phyloP scores from a whole-genome alignment of 495 filamentous ascomycete species.

The Talaromyces liani region DNA sequence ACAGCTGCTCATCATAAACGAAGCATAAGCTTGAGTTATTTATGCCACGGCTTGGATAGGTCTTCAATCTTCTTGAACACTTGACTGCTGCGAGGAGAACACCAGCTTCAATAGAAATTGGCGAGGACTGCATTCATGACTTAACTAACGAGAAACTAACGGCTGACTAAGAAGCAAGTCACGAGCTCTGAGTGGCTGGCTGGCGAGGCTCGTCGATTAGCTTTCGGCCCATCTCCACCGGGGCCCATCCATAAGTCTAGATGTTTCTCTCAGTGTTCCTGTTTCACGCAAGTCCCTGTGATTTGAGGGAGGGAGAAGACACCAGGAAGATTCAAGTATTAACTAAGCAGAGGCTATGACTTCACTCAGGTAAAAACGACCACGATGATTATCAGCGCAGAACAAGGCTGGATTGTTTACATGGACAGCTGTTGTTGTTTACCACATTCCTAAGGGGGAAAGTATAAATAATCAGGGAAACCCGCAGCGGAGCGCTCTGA shows the following conservation, averaged over 20 bases:
- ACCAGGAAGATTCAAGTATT: background rate
- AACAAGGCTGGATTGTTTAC: background rate
- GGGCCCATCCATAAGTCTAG: background rate
- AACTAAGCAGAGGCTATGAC: background rate
- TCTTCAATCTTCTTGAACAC: background rate
- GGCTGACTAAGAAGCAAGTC: background rate
- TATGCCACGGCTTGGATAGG: too few relatives aligned
- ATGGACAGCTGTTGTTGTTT: background rate
- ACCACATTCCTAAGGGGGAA: background rate
- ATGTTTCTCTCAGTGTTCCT: background rate
- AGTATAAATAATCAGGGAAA: background rate
- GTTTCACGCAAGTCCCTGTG: background rate
- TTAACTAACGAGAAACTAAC: background rate
- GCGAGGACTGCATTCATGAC: background rate
- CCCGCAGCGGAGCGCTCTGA: background rate
- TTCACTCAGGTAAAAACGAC: background rate
- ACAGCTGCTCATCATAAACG: background rate
- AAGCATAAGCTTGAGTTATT: background rate
- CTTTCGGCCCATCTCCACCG: background rate
- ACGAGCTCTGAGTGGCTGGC: background rate
- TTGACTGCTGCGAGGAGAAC: background rate
- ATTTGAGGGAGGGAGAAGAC: background rate
- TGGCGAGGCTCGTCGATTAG: conserved; percentile 1
- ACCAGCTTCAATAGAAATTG: background rate
- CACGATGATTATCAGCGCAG: background rate